phyloP scores from a whole-genome alignment of 768 basidiomycete species.

The Gautieria morchelliformis region DNA sequence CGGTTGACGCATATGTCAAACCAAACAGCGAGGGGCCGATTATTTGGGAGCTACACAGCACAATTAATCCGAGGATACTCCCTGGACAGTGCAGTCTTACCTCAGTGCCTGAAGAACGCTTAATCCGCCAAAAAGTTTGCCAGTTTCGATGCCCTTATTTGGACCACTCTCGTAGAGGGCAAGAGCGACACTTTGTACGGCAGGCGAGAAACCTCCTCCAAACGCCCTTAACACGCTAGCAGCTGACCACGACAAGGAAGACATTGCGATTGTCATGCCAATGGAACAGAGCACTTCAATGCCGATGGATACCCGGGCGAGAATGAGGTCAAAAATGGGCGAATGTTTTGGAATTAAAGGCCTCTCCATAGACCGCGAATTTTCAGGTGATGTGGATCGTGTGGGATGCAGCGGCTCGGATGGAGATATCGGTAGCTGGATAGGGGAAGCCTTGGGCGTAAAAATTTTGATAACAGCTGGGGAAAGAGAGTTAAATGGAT shows the following conservation, averaged over 20 bases:
- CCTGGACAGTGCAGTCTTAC: slow-evolving; percentile 20
- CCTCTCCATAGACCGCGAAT: slow-evolving; percentile 2
- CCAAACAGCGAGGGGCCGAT: slow-evolving; percentile 69
- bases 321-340: slow-evolving; percentile 54
- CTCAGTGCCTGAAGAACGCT: slow-evolving; percentile 64
- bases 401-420: slow-evolving; percentile 15
- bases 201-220: slow-evolving; percentile 54
- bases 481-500: not conserved
- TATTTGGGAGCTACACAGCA: slow-evolving; percentile 46
- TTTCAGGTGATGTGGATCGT: slow-evolving; percentile 1
- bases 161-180: slow-evolving; percentile 48
- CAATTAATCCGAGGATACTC: not conserved
- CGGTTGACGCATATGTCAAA: slow-evolving; percentile 59
- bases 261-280: slow-evolving; percentile 38
- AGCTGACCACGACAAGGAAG: slow-evolving; percentile 40
- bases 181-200: slow-evolving; percentile 62
- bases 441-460: slow-evolving; percentile 31
- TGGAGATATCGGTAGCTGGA: slow-evolving; percentile 11
- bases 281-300: slow-evolving; percentile 46
- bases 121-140: slow-evolving; percentile 71
- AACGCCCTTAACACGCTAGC: slow-evolving; percentile 44
- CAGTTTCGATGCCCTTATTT: slow-evolving; percentile 44
- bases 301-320: slow-evolving; percentile 52
- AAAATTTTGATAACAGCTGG: slow-evolving; percentile 46
- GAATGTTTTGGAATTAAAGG: slow-evolving; percentile 23